Percentiles rank a stretch among this genome's conserved stretches.
Conservation (phyloP, 2,329 filamentous ascomycete genomes). For the Sporothrix protearum region DNA sequence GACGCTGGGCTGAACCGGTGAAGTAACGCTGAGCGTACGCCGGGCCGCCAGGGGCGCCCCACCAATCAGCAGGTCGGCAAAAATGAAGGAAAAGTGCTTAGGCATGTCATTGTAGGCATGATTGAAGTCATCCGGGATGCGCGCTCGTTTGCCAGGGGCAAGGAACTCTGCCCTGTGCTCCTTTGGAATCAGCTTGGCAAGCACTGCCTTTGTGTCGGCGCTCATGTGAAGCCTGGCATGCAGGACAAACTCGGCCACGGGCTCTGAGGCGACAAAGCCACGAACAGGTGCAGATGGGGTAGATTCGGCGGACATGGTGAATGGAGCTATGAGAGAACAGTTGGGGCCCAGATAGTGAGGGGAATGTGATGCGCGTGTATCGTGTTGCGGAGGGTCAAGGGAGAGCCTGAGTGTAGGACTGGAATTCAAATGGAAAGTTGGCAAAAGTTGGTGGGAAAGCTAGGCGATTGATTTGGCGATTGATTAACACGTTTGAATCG, state of each 20-base stretch:
- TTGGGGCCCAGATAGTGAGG: neutral
- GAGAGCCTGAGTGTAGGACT: neutral
- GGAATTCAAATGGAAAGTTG: neutral
- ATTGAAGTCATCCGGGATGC: neutral
- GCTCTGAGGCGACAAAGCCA: neutral
- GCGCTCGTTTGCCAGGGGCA: neutral
- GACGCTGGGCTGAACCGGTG: neutral
- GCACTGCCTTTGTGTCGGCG: neutral
- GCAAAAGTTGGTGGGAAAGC: neutral
- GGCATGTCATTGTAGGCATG: neutral
- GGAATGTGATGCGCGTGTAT: neutral
- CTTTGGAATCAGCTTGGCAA: neutral
- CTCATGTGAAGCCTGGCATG: neutral
- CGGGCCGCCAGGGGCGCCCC: neutral
- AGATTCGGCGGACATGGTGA: neutral
- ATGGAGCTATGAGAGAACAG: neutral
- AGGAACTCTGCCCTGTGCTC: neutral
- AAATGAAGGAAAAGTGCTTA: neutral
- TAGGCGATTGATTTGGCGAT: neutral
- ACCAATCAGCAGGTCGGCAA: conserved; percentile 7
- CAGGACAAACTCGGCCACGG: neutral
- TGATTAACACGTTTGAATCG: neutral
- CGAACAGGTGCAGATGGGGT: neutral
- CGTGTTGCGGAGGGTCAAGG: neutral
- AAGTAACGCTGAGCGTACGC: neutral